Percentiles rank a stretch among this genome's conserved stretches.
These are phyloP conservation scores for Colletotrichum sp. DNA, from an alignment of 2,329 filamentous ascomycete genomes.

Conservation along the genomic window DNA sequence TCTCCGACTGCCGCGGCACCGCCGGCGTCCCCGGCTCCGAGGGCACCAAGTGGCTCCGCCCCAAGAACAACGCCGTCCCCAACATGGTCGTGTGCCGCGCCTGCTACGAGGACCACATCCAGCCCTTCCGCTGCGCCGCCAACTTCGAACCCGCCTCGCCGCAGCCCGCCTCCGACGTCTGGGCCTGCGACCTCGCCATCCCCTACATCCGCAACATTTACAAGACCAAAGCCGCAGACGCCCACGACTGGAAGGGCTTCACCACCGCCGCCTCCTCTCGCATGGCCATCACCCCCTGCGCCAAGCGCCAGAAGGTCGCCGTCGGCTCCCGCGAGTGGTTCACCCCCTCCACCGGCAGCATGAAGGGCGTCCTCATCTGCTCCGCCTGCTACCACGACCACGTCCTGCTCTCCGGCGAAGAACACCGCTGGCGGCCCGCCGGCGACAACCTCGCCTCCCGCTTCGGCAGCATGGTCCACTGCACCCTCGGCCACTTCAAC, in stretches of 20 bases:
- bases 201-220: slow-evolving; percentile 34
- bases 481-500: slow-evolving; percentile 34
- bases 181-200: slow-evolving; percentile 39
- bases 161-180: slow-evolving; percentile 31
- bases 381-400: slow-evolving; percentile 42
- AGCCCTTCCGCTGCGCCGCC: slow-evolving; percentile 30
- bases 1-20: slow-evolving; percentile 34
- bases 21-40: slow-evolving; percentile 24
- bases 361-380: slow-evolving; percentile 34
- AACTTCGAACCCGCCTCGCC: slow-evolving; percentile 28
- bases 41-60: slow-evolving; percentile 35
- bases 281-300: slow-evolving; percentile 30
- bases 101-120: slow-evolving; percentile 39
- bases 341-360: slow-evolving; percentile 26
- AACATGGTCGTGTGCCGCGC: slow-evolving; percentile 42
- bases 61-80: slow-evolving; percentile 30
- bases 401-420: slow-evolving; percentile 33
- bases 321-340: slow-evolving; percentile 36
- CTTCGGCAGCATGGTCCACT: slow-evolving; percentile 25
- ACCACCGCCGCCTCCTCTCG: slow-evolving; percentile 31
- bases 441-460: slow-evolving; percentile 12
- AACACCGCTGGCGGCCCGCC: slow-evolving; percentile 26
- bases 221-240: slow-evolving; percentile 16
- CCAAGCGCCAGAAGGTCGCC: slow-evolving; percentile 20
- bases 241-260: slow-evolving; percentile 37